phyloP scores from a whole-genome alignment of 805 yeast species.

The Schwanniomyces sp. region DNA sequence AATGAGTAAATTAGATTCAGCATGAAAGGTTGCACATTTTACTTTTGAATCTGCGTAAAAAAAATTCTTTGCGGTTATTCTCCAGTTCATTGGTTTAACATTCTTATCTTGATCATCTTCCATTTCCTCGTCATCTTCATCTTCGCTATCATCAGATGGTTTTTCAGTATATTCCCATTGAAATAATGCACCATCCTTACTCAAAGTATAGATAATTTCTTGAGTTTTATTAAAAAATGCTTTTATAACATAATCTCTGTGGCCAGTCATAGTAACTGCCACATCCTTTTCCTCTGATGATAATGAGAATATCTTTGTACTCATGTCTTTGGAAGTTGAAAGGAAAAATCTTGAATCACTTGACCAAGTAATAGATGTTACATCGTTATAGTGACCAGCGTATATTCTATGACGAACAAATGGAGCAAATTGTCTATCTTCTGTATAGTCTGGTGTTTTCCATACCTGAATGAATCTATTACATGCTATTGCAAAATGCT shows the following conservation, averaged over 20 bases:
- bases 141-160: constrained; percentile 47
- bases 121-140: constrained; percentile 37
- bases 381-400: constrained; percentile 89
- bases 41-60: constrained; percentile 72
- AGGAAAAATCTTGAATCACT: constrained; percentile 84
- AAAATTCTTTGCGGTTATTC: constrained; percentile 74
- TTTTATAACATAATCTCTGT: constrained; percentile 80
- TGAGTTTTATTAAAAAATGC: constrained; percentile 89
- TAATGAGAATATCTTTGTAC: constrained; percentile 81
- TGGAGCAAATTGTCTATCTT: constrained; percentile 94
- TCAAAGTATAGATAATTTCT: constrained; percentile 85
- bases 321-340: constrained; percentile 85
- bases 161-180: constrained; percentile 82
- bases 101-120: constrained; percentile 26
- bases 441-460: constrained; percentile 80
- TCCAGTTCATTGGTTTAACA: constrained; percentile 62
- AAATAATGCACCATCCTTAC: constrained; percentile 93
- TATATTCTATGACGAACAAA: constrained; percentile 87
- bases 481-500: constrained; percentile 79
- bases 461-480: constrained; percentile 87
- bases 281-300: constrained; percentile 65
- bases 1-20: constrained; percentile 66
- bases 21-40: constrained; percentile 81
- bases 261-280: constrained; percentile 87
- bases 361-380: constrained; percentile 83